Evolutionary conservation across 208 protist species (phyloP), one percentile per base, ranked within the genome.

Genomic region (Leishmania turanica): DNA sequence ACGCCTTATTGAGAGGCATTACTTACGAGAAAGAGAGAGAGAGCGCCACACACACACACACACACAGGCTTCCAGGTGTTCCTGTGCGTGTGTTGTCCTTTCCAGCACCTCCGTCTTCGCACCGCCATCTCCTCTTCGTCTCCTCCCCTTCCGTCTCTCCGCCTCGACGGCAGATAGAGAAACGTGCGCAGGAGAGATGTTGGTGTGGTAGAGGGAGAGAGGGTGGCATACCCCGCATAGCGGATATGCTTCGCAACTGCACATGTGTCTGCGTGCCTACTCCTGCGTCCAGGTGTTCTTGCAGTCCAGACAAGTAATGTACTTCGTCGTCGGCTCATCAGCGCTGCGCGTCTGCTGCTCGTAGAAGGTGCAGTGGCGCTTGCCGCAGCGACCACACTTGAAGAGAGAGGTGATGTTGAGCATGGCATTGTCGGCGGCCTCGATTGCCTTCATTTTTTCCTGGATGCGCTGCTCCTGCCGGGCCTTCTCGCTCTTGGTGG

Each of bases 271-370:
- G 69, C 45, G 24, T 15, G 24, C 27, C 72, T 94, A 97, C 78
- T 97, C 91, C 34, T 89, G 87, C 45, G 86, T 95, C 98, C 98
- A 99, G 42, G 91, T 79, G 58, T 92, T 77, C 69, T 93, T 93
- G 83, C 98, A 99, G 75, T 97, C 86, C 1, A 95, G 77, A 87
- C 99, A 99, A 40, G 84, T 96, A 72, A 99, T 92, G 83, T 99
- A 99, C 70, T 96, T 98, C 6, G 99, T 99, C 81, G 98, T 99
- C 34, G 99, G 99, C 91, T 99, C 99, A 97, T 99, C 99, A 17
- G 98, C 98, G 31, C 93, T 96, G 58, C 99, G 92, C 9, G 93
- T 99, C 87, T 99, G 99, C 88, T 98, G 84, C 86, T 99, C 96
- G 77, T 92, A 95, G 85, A 93, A 99, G 77, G 87, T 96, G 71